A percentile compares a stretch with the other conserved stretches of the same genome.
Evolutionary conservation across 2,329 filamentous ascomycete genomes (phyloP).

Genomic region (Cladosporium sphaerospermum): DNA sequence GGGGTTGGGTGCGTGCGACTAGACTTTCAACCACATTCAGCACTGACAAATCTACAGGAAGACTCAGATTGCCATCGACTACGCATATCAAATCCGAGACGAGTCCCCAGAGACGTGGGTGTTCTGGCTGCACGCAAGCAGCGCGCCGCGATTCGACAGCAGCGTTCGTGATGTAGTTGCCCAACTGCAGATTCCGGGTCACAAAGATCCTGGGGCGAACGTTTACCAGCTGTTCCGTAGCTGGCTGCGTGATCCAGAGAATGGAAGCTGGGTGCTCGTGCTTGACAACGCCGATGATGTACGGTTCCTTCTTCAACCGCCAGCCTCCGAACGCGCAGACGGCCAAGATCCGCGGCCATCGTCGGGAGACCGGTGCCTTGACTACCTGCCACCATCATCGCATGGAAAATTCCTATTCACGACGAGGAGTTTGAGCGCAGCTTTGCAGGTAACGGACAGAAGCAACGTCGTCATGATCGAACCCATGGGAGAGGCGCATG

Average conservation of each 20-base stretch:
- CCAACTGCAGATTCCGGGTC: conserved; percentile 11
- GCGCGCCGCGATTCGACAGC: conserved; percentile 17
- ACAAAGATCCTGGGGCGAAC: conserved; percentile 15
- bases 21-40: neutral
- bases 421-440: neutral
- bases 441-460: neutral
- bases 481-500: neutral
- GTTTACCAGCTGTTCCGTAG: conserved; percentile 16
- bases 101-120: conserved; percentile 17
- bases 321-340: neutral
- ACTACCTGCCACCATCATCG: neutral
- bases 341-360: neutral
- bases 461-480: neutral
- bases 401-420: neutral
- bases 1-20: conserved; percentile 18
- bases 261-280: conserved; percentile 8
- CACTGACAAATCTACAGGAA: conserved; percentile 15
- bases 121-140: conserved; percentile 25
- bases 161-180: conserved; percentile 15
- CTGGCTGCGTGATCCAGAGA: conserved; percentile 17
- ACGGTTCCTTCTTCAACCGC: neutral
- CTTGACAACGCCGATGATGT: neutral
- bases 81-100: conserved; percentile 11
- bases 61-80: conserved; percentile 25
- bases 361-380: neutral